phyloP scores from a whole-genome alignment of 345 rosid species.

The Euphorbia lathyris region DNA sequence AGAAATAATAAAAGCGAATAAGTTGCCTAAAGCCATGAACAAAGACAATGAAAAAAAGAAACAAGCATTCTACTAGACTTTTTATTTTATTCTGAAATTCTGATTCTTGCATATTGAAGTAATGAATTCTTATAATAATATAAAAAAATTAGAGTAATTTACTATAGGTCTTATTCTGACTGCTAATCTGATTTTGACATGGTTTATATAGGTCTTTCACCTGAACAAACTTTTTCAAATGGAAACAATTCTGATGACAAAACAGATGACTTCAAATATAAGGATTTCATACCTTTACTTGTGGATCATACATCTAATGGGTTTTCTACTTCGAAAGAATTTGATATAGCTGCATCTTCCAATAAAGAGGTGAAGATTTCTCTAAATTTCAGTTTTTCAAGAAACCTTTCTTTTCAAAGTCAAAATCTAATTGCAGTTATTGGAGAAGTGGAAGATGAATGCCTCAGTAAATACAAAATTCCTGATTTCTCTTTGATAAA shows the following conservation, averaged over 20 bases:
- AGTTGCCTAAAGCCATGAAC: too few relatives aligned
- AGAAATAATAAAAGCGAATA: too few relatives aligned
- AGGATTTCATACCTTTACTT: background rate
- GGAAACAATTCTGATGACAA: slow-evolving; percentile 5
- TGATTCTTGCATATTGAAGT: too few relatives aligned
- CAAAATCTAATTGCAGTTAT: slow-evolving; percentile 4
- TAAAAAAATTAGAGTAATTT: too few relatives aligned
- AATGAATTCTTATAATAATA: too few relatives aligned
- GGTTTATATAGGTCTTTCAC: background rate
- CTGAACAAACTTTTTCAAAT: background rate
- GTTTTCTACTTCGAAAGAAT: slow-evolving; percentile 1
- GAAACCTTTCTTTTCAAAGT: background rate
- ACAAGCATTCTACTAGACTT: too few relatives aligned
- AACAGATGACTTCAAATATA: background rate
- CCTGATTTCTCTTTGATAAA: slow-evolving; percentile 21
- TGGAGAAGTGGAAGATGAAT: slow-evolving; percentile 19
- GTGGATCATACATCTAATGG: background rate
- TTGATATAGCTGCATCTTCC: slow-evolving; percentile 26
- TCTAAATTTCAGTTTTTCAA: slow-evolving; percentile 8
- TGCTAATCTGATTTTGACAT: too few relatives aligned
- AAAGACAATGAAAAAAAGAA: too few relatives aligned
- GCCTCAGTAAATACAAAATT: slow-evolving; percentile 13
- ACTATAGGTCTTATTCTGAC: too few relatives aligned
- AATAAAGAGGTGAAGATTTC: slow-evolving; percentile 22
- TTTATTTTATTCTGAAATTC: too few relatives aligned